A percentile compares a stretch with the other conserved stretches of the same genome.
phyloP scores from a whole-genome alignment of 2,329 filamentous ascomycete genomes.

The Ceratocystis diversiconidia region DNA sequence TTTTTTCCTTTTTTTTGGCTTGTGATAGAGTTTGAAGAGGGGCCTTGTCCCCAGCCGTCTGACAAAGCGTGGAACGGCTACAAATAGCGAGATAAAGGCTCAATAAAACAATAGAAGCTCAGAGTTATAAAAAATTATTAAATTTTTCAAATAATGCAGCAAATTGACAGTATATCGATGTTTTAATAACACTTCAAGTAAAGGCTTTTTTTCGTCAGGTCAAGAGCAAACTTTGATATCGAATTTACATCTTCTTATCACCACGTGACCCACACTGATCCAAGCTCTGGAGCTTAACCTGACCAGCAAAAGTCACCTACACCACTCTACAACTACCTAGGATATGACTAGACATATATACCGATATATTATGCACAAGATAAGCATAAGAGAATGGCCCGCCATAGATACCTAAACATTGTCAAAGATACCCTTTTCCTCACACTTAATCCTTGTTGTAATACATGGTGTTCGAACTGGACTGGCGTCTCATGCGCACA shows the following conservation, averaged over 20 bases:
- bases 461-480: not conserved
- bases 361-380: not conserved
- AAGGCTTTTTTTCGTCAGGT: too few species aligned
- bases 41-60: not conserved
- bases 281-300: not conserved
- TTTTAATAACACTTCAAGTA: not conserved
- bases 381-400: not conserved
- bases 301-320: not conserved
- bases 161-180: not conserved
- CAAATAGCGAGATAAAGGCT: not conserved
- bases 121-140: not conserved
- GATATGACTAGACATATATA: not conserved
- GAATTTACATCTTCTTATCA: constrained; percentile 14
- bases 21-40: not conserved
- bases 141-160: not conserved
- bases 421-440: too few species aligned
- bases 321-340: not conserved
- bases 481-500: constrained; percentile 15
- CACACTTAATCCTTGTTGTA: constrained; percentile 10
- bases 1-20: constrained; percentile 18
- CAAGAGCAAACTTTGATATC: constrained; percentile 13
- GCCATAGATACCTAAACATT: not conserved
- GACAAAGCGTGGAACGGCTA: not conserved
- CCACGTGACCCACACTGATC: constrained; percentile 11
- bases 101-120: not conserved